Conservation (phyloP, 495 filamentous ascomycete genomes). For the Hypoxylon fragiforme region DNA sequence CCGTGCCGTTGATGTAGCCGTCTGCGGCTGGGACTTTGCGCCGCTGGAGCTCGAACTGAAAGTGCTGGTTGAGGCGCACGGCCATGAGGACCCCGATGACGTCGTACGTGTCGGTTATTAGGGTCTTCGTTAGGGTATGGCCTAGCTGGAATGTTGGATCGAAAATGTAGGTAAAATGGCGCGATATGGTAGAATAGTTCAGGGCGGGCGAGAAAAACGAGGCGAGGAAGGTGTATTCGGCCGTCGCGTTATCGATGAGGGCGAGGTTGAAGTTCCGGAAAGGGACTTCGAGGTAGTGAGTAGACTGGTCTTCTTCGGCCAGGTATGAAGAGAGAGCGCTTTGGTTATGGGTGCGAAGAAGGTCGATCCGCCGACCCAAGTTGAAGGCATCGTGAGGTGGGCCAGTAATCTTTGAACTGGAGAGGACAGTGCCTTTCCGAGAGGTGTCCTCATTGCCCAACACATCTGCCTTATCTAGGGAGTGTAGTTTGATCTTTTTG, state of each 20-base stretch:
- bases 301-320: conserved; percentile 82
- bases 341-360: conserved; percentile 69
- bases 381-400: conserved; percentile 84
- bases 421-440: conserved; percentile 58
- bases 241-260: conserved; percentile 88
- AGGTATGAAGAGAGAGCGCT: conserved; percentile 77
- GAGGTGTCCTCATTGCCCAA: conserved; percentile 75
- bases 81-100: conserved; percentile 83
- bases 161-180: conserved; percentile 79
- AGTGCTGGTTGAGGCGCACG: conserved; percentile 90
- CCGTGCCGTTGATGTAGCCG: conserved; percentile 88
- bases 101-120: conserved; percentile 77
- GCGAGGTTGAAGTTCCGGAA: conserved; percentile 95
- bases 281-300: conserved; percentile 83
- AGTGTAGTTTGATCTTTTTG: conserved; percentile 79
- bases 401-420: conserved; percentile 52
- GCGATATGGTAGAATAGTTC: conserved; percentile 59
- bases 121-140: conserved; percentile 70
- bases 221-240: conserved; percentile 92
- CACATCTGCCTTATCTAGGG: conserved; percentile 80
- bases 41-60: conserved; percentile 89
- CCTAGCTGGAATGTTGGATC: conserved; percentile 81
- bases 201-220: conserved; percentile 76
- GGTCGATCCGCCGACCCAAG: conserved; percentile 79
- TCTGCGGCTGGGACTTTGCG: conserved; percentile 88